A percentile compares a stretch with the other conserved stretches of the same genome.
These are phyloP conservation scores for Botrytis galanthina DNA, from an alignment of 2,329 filamentous ascomycete species.

Conservation along the genomic window DNA sequence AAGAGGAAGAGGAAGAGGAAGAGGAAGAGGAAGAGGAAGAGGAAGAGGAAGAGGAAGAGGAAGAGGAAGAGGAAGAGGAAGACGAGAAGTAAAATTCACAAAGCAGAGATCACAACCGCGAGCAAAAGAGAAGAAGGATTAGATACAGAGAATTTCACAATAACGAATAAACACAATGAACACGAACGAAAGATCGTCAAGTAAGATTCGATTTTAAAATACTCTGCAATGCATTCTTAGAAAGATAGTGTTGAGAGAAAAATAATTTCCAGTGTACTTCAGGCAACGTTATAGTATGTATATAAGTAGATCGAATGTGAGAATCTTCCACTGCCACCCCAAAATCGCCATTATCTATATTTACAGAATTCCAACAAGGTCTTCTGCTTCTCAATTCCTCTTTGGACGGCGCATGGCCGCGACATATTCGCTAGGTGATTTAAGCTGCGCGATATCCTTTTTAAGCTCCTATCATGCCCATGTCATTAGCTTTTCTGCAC, in stretches of 20 bases:
- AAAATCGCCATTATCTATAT: not conserved
- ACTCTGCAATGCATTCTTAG: not conserved
- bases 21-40: no score
- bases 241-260: not conserved
- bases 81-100: no score
- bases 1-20: no score
- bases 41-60: no score
- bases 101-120: no score
- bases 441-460: not conserved
- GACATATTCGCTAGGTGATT: not conserved
- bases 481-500: not conserved
- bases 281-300: fast-evolving
- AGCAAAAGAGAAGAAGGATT: no score
- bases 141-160: no score
- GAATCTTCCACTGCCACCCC: not conserved
- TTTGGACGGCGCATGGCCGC: not conserved
- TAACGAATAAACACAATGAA: no score
- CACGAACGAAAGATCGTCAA: no score
- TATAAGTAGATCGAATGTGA: not conserved
- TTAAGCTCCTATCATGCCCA: not conserved
- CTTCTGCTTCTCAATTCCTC: not conserved
- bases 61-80: no score
- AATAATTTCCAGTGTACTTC: not conserved
- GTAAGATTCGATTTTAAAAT: no score
- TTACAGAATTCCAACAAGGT: not conserved